phyloP scores from a whole-genome alignment of 2,329 filamentous ascomycete species.

The Diaporthe sp. region DNA sequence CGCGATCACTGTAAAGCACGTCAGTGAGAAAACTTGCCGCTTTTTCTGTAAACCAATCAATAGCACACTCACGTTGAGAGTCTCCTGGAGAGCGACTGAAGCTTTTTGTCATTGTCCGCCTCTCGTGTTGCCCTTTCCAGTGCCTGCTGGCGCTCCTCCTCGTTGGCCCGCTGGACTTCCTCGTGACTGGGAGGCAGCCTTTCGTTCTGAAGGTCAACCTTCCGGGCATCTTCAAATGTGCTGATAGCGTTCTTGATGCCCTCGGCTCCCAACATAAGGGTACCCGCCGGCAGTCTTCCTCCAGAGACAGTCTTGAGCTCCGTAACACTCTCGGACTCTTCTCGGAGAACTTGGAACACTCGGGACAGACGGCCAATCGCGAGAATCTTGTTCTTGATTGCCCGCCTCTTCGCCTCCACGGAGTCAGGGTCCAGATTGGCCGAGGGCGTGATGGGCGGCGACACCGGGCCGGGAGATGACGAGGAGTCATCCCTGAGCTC shows the following conservation, averaged over 20 bases:
- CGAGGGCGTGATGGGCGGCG: constrained; percentile 74
- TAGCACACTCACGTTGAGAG: constrained; percentile 91
- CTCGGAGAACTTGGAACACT: constrained; percentile 97
- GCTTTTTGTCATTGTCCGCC: constrained; percentile 90
- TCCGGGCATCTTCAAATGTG: constrained; percentile 95
- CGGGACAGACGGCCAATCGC: constrained; percentile 96
- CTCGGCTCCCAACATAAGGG: constrained; percentile 97
- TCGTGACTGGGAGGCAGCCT: constrained; percentile 92
- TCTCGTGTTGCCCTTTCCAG: constrained; percentile 88
- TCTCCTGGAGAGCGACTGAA: constrained; percentile 89
- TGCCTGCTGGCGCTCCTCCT: constrained; percentile 85
- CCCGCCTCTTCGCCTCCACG: constrained; percentile 92
- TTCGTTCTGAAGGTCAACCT: constrained; percentile 98
- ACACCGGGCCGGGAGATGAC: constrained; percentile 78
- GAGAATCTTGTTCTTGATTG: constrained; percentile 99
- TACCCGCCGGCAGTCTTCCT: constrained; percentile 92
- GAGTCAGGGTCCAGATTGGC: constrained; percentile 78
- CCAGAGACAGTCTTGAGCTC: constrained; percentile 98
- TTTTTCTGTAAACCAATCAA: not conserved
- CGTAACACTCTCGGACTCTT: constrained; percentile 96
- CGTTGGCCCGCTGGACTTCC: constrained; percentile 87
- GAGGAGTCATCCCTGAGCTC: constrained; percentile 92
- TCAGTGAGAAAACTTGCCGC: not conserved
- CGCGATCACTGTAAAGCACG: constrained; percentile 34
- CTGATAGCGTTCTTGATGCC: constrained; percentile 97